Base-by-base conservation (phyloP, 441 rosid genomes). In the Bruguiera hainesii region DNA sequence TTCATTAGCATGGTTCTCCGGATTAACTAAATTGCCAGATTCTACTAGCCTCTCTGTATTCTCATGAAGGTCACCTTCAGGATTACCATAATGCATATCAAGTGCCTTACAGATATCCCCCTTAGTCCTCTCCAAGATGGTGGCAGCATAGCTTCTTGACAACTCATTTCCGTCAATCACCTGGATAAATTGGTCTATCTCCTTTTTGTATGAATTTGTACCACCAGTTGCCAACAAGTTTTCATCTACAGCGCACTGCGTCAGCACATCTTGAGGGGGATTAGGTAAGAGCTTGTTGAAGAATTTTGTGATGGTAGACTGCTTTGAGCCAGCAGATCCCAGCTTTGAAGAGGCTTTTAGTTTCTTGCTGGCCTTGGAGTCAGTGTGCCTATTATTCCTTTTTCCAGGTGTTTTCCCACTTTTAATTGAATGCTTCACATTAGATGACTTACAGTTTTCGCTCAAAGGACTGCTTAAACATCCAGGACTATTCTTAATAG, bases 71-170 rank as follows among this genome's bases (percentile, higher is more conserved):
- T 56, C 71, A 65, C 74, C 79, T 66, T 68, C 81, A 42, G 83
- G 69, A 35, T 79, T 79, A 65, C 80, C 58, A 76, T 89, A 90
- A 79, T 87, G 81, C 67, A 88, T 56, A 77, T 90, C 81, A 66
- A 93, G 75, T 29, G 96, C 97, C 81, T 70, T 77, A 65, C 75
- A 85, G 60, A 87, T 74, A 72, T 93, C 85, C 77, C 98, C 97
- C 67, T 83, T 75, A 33, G 94, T 82, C 82, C 80, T 83, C 73
- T 76, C 76, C 67, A 93, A 67, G 61, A 90, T 73, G 52, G 79
- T 68, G 52, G 83, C 85, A 78, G 85, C 94, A 75, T 85, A 82
- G 61, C 70, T 77, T 87, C 83, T 86, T 76, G 80, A 69, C 15
- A 83, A 83, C 64, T 87, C 94, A 55, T 81, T 69, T 46, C 87